Base-by-base conservation (phyloP, 1,139 yeast genomes). In the Chernovozyma sophiae-reginae region DNA sequence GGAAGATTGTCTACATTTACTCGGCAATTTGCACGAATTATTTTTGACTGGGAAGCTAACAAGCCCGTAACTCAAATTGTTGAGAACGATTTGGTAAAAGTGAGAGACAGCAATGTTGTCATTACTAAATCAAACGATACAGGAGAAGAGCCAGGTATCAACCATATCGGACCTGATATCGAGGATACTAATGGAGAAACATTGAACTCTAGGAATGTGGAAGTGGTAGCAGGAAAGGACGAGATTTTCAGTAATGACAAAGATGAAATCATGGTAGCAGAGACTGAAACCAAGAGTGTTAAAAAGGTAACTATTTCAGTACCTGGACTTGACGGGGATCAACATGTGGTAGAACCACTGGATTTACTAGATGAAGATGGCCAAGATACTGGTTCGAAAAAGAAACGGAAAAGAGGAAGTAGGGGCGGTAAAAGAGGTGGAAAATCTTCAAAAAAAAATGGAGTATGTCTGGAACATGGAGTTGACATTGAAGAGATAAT, bases 391-490 rank as follows among this genome's bases (percentile, higher is more conserved):
- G 32, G 39, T 0, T 46, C 54, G 1, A 62, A 64, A 42, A 65
- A 61, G 58, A 81, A 75, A 52, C 69, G 97, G 18, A 89, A 86
- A 54, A 74, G 97, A 51, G 97, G 97, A 4, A 71, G 83, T 12
- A 70, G 97, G 42, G 97, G 96, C 6, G 96, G 96, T 0, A 79
- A 60, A 41, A 47, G 75, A 35, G 66, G 70, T 11, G 69, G 67
- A 2, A 61, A 77, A 46, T 77, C 75, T 47, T 68, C 69, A 39
- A 75, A 73, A 46, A 75, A 72, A 54, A 48, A 54, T 42, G 39
- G 45, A 24, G 12, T 12, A 28, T 37, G 40, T 2, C 53, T 49
- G 0, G 48, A 44, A 6, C 36, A 41, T 12, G 48, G 42, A 3
- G 42, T 30, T 4, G 52, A 48, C 2, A 37, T 25, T n/a, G 39